phyloP scores from a whole-genome alignment of 768 basidiomycete species.

The Tricholoma terreum region DNA sequence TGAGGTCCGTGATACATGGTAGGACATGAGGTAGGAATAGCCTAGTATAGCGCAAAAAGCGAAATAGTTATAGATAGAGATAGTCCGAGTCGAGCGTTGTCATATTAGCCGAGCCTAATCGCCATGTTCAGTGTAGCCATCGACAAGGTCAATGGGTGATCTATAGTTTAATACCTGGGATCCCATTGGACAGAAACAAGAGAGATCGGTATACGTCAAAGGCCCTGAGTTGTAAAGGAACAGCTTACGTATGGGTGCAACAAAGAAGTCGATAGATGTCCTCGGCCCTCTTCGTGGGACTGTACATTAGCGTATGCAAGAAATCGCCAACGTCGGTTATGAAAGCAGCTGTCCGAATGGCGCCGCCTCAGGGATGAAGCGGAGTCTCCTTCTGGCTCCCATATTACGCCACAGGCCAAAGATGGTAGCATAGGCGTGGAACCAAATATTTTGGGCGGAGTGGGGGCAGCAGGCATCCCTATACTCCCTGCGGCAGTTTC shows the following conservation, averaged over 20 bases:
- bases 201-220: background rate
- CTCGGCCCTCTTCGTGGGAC: slow-evolving; percentile 3
- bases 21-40: background rate
- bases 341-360: slow-evolving; percentile 30
- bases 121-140: slow-evolving; percentile 5
- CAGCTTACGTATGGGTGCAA: slow-evolving; percentile 43
- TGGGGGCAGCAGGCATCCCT: slow-evolving; percentile 7
- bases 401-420: slow-evolving; percentile 23
- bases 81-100: background rate
- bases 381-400: slow-evolving; percentile 21
- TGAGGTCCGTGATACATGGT: background rate
- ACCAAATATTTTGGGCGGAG: slow-evolving; percentile 9
- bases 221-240: background rate
- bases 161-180: slow-evolving; percentile 41
- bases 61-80: background rate
- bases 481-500: slow-evolving; percentile 36
- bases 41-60: too few species aligned
- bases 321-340: slow-evolving; percentile 20
- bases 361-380: slow-evolving; percentile 21
- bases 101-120: background rate
- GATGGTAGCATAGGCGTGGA: slow-evolving; percentile 23
- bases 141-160: slow-evolving; percentile 41
- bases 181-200: slow-evolving; percentile 2
- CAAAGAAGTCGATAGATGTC: slow-evolving; percentile 17
- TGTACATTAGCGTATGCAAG: slow-evolving; percentile 10